These are phyloP conservation scores for Lotus japonicus DNA, from an alignment of 306 rosid genomes.

Conservation along the genomic window DNA sequence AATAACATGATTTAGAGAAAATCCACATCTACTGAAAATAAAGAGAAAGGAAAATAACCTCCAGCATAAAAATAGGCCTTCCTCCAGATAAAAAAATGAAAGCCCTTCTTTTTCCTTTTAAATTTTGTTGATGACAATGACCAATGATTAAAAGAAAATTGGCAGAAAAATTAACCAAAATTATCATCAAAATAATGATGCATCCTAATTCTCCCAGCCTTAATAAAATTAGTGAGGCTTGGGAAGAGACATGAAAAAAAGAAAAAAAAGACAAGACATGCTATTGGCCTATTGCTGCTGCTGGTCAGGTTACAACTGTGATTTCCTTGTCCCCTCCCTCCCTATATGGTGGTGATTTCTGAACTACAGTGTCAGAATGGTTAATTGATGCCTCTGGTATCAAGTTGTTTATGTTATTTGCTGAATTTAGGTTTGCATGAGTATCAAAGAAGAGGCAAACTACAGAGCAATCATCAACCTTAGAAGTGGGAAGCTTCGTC, in stretches of 20 bases:
- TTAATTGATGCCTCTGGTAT: too few species aligned
- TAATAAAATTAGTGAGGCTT: constrained; percentile 28
- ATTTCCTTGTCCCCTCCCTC: too few species aligned
- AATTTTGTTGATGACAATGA: too few species aligned
- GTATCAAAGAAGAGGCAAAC: constrained; percentile 73
- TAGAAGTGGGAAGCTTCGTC: constrained; percentile 38
- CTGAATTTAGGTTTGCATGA: background rate
- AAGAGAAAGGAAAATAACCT: too few species aligned
- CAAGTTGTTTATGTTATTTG: too few species aligned
- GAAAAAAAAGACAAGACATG: background rate
- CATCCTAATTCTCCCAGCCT: background rate
- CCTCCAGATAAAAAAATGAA: too few species aligned
- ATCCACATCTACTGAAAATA: too few species aligned
- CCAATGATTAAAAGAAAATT: constrained; percentile 7
- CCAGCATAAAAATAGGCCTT: too few species aligned
- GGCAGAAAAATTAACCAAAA: constrained; percentile 2
- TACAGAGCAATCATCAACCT: constrained; percentile 77
- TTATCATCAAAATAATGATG: background rate
- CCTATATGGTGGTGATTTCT: too few species aligned
- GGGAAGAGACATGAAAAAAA: background rate
- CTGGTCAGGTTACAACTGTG: background rate
- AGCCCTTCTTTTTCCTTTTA: too few species aligned
- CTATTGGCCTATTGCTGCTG: constrained; percentile 22
- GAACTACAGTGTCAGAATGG: too few species aligned
- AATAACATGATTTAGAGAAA: too few species aligned